Base-by-base conservation (phyloP, 495 filamentous ascomycete species). In the Astrothelium subdiscretum region DNA sequence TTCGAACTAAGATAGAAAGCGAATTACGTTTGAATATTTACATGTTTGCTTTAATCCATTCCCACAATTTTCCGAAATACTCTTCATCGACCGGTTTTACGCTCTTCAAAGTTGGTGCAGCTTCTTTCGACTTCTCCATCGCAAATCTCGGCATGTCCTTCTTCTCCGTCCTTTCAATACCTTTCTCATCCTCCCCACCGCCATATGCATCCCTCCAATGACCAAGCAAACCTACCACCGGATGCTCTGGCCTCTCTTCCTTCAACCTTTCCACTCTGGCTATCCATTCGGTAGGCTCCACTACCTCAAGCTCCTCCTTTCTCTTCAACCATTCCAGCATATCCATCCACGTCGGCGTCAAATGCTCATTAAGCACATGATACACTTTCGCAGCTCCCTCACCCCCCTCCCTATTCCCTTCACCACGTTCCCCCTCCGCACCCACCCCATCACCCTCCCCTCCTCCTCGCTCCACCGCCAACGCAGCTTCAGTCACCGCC, bases 301-400 rank as follows among this genome's bases (percentile, higher is more conserved):
- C 70, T 8, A 76, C 63, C 26, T 77, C 66, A 52, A 83, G 76
- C 0, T 57, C 60, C 12, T 67, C 60, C 3, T 59, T 61, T 26
- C 69, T 62, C 52, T 70, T 62, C 22, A 81, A 51, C 76, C 79
- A 82, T 3, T 63, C 22, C 10, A 84, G 69, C 12, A 83, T 61
- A 32, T 74, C 67, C 2, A 44, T 63, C 83, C 80, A 85, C 1
- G 64, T 73, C n/a, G 76, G 71, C 15, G 65, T 59, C 11, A 38
- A 67, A 43, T 75, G 60, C 10, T 68, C 67, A 65, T 84, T 85
- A 26, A 83, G 62, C 15, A 85, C 67, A 64, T 84, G 80, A 58
- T 73, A 81, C 44, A 84, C 72, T 2, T 64, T 69, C n/a, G 63
- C 51, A 10, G 31, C 48, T 2, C 58, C 44, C 35, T 20, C 58